These are phyloP conservation scores for Salisapilia sapeloensis DNA, from an alignment of 352 stramenopile species.

Conservation along the genomic window DNA sequence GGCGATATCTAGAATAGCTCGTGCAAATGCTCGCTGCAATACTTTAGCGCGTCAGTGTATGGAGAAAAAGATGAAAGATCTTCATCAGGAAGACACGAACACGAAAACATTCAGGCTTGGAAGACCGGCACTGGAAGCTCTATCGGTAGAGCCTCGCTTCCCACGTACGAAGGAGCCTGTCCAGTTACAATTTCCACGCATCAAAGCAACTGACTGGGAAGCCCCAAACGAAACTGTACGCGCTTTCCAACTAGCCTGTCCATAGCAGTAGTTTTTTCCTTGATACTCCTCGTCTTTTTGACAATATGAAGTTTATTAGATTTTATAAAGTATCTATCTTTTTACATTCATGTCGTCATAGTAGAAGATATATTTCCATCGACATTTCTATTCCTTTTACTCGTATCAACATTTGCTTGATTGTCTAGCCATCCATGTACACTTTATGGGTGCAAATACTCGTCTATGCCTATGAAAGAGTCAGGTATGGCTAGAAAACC, in stretches of 20 bases:
- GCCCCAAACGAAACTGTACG: slow-evolving; percentile 30
- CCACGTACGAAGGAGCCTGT: slow-evolving; percentile 18
- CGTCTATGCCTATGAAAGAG: no score
- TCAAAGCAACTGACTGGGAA: slow-evolving; percentile 26
- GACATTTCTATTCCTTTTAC: no score
- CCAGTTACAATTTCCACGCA: slow-evolving; percentile 38
- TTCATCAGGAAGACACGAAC: slow-evolving; percentile 9
- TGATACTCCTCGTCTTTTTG: no score
- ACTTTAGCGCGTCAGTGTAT: slow-evolving; percentile 22
- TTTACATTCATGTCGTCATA: no score
- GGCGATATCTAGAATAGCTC: slow-evolving; percentile 35
- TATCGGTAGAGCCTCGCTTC: slow-evolving; percentile 24
- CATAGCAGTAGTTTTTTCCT: no score
- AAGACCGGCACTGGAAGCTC: slow-evolving; percentile 8
- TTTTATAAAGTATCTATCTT: no score
- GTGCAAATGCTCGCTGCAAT: slow-evolving; percentile 24
- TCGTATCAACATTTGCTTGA: no score
- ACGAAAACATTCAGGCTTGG: slow-evolving; percentile 8
- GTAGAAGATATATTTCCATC: no score
- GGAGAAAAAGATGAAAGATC: slow-evolving; percentile 32
- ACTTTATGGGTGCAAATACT: no score
- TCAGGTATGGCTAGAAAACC: no score
- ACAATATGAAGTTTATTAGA: no score
- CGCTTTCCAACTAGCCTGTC: slow-evolving; percentile 24
- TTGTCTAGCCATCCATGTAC: no score